Base-by-base conservation (phyloP, 805 yeast species). In the Candida incommunis region DNA sequence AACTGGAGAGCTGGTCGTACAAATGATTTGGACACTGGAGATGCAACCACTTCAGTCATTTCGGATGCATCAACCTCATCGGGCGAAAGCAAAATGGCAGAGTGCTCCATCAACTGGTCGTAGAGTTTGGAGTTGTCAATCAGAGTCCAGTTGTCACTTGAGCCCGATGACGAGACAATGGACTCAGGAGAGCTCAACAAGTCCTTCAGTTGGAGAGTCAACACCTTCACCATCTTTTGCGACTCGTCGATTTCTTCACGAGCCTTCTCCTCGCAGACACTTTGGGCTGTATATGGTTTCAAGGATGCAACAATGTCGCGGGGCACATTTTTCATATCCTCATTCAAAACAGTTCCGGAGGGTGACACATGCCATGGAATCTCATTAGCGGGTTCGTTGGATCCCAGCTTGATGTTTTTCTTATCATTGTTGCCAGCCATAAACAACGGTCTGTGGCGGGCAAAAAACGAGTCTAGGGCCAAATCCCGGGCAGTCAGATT, bases 391-490 rank as follows among this genome's bases (percentile, higher is more conserved):
- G 37, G 37, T n/a, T 31, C 37, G 4, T 7, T n/a, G 18, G 37
- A 7, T 5, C 9, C 18, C 13, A 25, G 27, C 20, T 18, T 7
- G 20, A n/a, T 9, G 37, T 11, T 7, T 5, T 11, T 18, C 4
- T 7, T 9, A 18, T 11, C 20, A 9, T 25, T 13, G 27, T 62
- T 59, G 45, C 67, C 62, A 11, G 71, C 69, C 48, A 70, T 52
- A 46, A 67, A 65, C 31, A 71, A 53, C 2, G 75, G 75, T 27
- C 68, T 62, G 50, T 68, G 68, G 13, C 73, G 71, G 11, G 74
- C 71, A 51, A 69, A 67, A 31, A 71, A 54, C 2, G 72, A 68
- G 40, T 67, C 70, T 21, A 54, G 50, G 22, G 61, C 56, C 20
- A 59, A 11, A n/a, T 31, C 37, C 4, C 37, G 13, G 7, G 37